Base-by-base conservation (phyloP, 257 asterid genomes). In the Penstemon barbatus region DNA sequence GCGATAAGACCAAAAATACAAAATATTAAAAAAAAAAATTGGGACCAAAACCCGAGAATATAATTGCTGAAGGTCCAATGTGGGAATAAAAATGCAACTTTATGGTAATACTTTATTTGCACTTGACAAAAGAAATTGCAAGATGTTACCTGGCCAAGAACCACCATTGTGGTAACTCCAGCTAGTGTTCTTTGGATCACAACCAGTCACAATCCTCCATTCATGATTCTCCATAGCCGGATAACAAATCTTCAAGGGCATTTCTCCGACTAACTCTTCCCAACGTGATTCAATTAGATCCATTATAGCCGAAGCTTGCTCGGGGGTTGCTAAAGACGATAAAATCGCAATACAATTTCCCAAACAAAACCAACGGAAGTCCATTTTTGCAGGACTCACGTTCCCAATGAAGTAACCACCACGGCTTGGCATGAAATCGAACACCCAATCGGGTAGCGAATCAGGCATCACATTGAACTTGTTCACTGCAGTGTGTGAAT, bases 91-190 rank as follows among this genome's bases (percentile, higher is more conserved):
- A 7, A 46, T 0, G 52, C 52, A 46, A 46, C 10, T 46, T 7
- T 46, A 3, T 2, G 3, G 4, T 7, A 46, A 4, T 46, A 7
- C 3, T 46, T 46, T 19, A 8, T 13, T 12, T 4, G 41, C 42
- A 46, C 8, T 3, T 46, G 5, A 13, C 6, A 66, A 13, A 1
- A 53, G 25, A 51, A 4, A 42, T 57, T 5, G 33, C 9, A 59
- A 55, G 63, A 57, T 45, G 72, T 58, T 77, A 78, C 97, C 97
- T 79, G 97, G 97, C 97, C 97, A 91, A 83, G 92, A 79, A 71
- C 97, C 97, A 52, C 96, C 95, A 36, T 91, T 91, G 71, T 91
- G 97, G 78, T 91, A 91, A 70, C 97, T 91, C 97, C 97, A 91
- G 77, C 85, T 64, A 8, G 93, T 91, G 66, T 91, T 91, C 80